Percentiles rank a stretch among this genome's conserved stretches.
Evolutionary conservation across 306 rosid genomes (phyloP).

Genomic region (Prunus campanulata): DNA sequence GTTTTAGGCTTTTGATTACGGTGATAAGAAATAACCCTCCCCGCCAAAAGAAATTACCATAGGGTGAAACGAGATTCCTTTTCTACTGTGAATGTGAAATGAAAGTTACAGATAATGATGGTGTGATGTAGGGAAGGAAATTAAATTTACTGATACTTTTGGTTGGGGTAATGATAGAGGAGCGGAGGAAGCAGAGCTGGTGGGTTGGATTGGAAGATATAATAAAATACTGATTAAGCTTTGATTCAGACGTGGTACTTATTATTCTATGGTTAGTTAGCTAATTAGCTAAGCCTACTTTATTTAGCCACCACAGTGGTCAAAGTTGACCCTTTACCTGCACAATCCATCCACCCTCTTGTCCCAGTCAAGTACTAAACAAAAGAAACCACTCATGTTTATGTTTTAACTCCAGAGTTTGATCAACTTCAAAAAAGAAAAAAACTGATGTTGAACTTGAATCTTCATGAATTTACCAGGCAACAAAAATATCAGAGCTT

Average conservation of each 20-base stretch:
- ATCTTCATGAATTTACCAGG: background rate
- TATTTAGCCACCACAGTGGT: slow-evolving; percentile 6
- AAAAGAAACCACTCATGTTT: background rate
- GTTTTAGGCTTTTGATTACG: too few species aligned
- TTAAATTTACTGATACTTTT: slow-evolving; percentile 12
- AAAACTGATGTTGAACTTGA: background rate
- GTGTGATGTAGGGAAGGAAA: slow-evolving; percentile 18
- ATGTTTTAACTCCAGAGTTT: background rate
- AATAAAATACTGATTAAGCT: background rate
- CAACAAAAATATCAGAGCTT: background rate
- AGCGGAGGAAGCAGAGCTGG: background rate
- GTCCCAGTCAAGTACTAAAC: slow-evolving; percentile 9
- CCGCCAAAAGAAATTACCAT: background rate
- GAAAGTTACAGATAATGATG: slow-evolving; percentile 40
- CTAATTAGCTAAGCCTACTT: background rate
- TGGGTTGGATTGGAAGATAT: background rate
- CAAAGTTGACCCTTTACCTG: slow-evolving; percentile 28
- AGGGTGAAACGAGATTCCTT: slow-evolving; percentile 3
- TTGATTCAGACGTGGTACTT: slow-evolving; percentile 17
- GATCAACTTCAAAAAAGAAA: too few species aligned
- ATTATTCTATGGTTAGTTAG: slow-evolving; percentile 21
- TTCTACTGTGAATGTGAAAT: background rate
- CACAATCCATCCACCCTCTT: slow-evolving; percentile 19
- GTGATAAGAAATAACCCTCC: background rate
- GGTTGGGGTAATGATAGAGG: slow-evolving; percentile 47